These are phyloP conservation scores for Suhomyces prunicola DNA, from an alignment of 805 yeast species.

Conservation along the genomic window DNA sequence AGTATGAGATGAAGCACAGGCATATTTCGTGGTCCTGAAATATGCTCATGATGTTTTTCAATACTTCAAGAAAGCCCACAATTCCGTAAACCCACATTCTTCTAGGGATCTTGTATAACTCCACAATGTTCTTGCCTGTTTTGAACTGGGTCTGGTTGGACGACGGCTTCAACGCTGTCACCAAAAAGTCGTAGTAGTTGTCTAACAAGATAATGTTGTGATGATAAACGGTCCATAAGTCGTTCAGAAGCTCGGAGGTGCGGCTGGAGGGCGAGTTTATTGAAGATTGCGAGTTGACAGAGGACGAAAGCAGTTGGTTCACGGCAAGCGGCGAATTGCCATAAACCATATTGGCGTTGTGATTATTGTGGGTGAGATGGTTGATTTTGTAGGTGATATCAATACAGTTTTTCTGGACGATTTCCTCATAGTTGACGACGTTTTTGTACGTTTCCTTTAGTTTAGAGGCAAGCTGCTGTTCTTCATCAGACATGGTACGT, in stretches of 20 bases:
- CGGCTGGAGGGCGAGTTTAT: conserved; percentile 21
- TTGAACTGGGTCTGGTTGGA: conserved; percentile 51
- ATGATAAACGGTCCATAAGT: conserved; percentile 69
- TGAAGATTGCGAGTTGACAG: conserved; percentile 11
- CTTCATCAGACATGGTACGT: conserved; percentile 52
- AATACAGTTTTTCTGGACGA: conserved; percentile 67
- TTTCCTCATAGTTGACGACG: conserved; percentile 64
- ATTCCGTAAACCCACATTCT: conserved; percentile 86
- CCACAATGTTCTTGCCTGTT: conserved; percentile 74
- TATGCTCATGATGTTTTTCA: conserved; percentile 69
- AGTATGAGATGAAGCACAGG: conserved; percentile 68
- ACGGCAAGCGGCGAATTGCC: conserved; percentile 12
- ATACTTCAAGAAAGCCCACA: conserved; percentile 73
- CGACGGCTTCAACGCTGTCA: conserved; percentile 65
- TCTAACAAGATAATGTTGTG: conserved; percentile 63
- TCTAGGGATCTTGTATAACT: conserved; percentile 72
- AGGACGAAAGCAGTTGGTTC: conserved; percentile 13
- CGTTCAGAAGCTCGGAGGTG: conserved; percentile 52
- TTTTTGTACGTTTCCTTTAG: conserved; percentile 71
- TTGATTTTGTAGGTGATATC: conserved; percentile 52
- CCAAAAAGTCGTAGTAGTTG: conserved; percentile 67
- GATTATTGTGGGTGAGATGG: conserved; percentile 33
- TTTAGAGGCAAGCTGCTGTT: conserved; percentile 64
- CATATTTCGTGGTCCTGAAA: conserved; percentile 78
- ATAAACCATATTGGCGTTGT: conserved; percentile 21